phyloP scores from a whole-genome alignment of 805 yeast species.

The Saccharomycopsis synnaedendra region DNA sequence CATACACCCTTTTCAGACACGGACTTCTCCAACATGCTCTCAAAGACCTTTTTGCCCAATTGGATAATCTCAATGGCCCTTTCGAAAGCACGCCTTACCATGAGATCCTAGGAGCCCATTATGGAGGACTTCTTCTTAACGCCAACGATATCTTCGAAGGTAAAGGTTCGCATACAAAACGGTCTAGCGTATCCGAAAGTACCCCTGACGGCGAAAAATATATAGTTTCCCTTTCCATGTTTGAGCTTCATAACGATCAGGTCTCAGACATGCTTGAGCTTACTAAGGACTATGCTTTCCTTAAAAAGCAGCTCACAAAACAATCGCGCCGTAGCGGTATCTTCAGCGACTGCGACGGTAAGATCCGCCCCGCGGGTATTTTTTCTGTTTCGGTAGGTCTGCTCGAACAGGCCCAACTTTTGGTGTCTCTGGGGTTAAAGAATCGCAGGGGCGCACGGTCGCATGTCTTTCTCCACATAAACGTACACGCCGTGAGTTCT shows the following conservation, averaged over 20 bases:
- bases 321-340: constrained; percentile 24
- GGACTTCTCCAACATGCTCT: constrained; percentile 27
- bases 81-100: constrained; percentile 3
- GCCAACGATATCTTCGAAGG: constrained; percentile 16
- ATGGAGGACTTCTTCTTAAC: constrained; percentile 14
- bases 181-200: background rate
- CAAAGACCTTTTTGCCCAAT: constrained; percentile 24
- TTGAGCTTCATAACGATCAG: constrained; percentile 40
- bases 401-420: constrained; percentile 25
- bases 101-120: constrained; percentile 14
- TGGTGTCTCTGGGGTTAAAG: constrained; percentile 29
- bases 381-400: constrained; percentile 30
- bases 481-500: constrained; percentile 22
- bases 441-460: constrained; percentile 37
- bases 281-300: constrained; percentile 9
- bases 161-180: background rate
- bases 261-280: constrained; percentile 27
- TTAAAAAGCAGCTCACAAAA: constrained; percentile 19
- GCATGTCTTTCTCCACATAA: constrained; percentile 38
- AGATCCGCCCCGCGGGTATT: constrained; percentile 31
- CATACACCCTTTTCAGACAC: constrained; percentile 27
- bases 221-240: constrained; percentile 39
- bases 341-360: constrained; percentile 29
- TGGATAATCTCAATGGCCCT: constrained; percentile 6
- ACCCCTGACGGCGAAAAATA: constrained; percentile 1